A percentile compares a stretch with the other conserved stretches of the same genome.
phyloP scores from a whole-genome alignment of 306 rosid species.

The Cucumis cinereus region DNA sequence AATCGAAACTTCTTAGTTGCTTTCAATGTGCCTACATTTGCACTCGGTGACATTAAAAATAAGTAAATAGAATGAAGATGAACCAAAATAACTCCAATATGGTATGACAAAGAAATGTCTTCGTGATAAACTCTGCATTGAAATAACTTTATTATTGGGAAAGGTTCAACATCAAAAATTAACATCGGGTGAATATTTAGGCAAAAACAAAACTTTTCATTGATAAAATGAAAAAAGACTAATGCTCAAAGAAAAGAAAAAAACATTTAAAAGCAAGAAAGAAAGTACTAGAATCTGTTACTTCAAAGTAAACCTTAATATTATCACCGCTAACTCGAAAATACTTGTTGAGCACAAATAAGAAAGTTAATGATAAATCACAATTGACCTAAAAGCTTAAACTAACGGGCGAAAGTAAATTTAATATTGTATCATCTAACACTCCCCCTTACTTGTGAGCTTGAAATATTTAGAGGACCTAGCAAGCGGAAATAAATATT shows the following conservation, averaged over 20 bases:
- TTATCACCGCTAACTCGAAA: background rate
- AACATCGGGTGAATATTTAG: background rate
- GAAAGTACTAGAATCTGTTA: background rate
- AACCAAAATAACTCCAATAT: background rate
- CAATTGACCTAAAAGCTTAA: no score
- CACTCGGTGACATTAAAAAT: conserved; percentile 20
- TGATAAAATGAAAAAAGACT: no score
- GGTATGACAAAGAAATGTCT: background rate
- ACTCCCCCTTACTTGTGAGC: no score
- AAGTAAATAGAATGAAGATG: background rate
- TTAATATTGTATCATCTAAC: no score
- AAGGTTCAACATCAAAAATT: background rate
- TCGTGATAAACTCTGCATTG: background rate
- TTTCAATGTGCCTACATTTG: conserved; percentile 66
- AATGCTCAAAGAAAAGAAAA: background rate
- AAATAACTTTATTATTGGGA: background rate
- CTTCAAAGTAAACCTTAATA: background rate
- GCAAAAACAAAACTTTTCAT: background rate
- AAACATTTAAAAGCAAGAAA: background rate
- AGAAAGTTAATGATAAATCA: background rate
- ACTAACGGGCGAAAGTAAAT: no score
- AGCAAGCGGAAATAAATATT: no score
- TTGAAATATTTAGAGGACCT: no score
- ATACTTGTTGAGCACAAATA: background rate
- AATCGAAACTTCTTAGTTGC: conserved; percentile 78